Conservation (phyloP, 2,329 filamentous ascomycete genomes). For the Apiospora rasikravindrae region DNA sequence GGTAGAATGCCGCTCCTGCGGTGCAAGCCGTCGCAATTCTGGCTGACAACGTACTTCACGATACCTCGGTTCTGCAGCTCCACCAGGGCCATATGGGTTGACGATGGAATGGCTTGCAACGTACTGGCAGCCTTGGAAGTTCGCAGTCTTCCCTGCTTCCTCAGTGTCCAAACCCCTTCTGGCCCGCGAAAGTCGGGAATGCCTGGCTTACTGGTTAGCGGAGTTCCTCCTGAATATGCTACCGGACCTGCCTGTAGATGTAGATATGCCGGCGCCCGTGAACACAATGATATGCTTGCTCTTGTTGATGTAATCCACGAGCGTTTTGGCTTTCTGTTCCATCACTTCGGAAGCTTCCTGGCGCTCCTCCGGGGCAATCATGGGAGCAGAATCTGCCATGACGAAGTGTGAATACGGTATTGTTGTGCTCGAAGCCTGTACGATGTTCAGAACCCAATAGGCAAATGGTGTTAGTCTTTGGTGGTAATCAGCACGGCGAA, state of each 20-base stretch:
- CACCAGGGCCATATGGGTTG: slow-evolving; percentile 53
- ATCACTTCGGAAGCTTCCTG: slow-evolving; percentile 36
- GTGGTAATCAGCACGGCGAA: background rate
- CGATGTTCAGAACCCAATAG: background rate
- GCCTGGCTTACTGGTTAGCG: slow-evolving; percentile 33
- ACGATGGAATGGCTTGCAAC: slow-evolving; percentile 50
- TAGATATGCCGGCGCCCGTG: slow-evolving; percentile 53
- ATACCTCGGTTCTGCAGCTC: slow-evolving; percentile 47
- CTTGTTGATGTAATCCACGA: slow-evolving; percentile 44
- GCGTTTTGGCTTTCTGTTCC: slow-evolving; percentile 43
- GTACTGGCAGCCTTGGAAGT: slow-evolving; percentile 42
- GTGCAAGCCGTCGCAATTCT: slow-evolving; percentile 53
- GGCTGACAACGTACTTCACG: slow-evolving; percentile 50
- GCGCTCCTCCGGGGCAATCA: slow-evolving; percentile 23
- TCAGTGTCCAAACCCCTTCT: slow-evolving; percentile 51
- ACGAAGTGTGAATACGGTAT: background rate
- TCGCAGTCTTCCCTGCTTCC: slow-evolving; percentile 46
- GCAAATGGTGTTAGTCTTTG: background rate
- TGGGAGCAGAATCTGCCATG: background rate
- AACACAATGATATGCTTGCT: slow-evolving; percentile 54
- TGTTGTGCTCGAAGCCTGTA: background rate
- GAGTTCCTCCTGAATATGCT: background rate
- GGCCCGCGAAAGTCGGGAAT: slow-evolving; percentile 56
- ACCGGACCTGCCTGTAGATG: slow-evolving; percentile 45
- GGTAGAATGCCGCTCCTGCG: slow-evolving; percentile 52